Evolutionary conservation across 2,329 filamentous ascomycete species (phyloP), one percentile per base, ranked within the genome.

Genomic region (Sporothrix protearum): DNA sequence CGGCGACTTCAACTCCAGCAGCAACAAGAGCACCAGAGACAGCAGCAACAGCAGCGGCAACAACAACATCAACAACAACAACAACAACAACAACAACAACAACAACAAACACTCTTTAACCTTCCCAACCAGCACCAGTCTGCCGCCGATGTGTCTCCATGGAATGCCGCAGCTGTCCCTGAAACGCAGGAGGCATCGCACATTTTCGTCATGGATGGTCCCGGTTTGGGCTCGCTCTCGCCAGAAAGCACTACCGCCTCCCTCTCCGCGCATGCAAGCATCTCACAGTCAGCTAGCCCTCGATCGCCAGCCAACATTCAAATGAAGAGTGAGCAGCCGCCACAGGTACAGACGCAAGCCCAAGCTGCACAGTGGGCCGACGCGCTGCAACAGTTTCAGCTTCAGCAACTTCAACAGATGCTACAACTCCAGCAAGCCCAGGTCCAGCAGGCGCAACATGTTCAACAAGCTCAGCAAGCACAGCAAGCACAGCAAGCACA

Each of bases 91-190:
- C 64, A 78, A 47, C 77, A 79, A 67, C 71, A 79, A 1, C 73
- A 79, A 10, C 63, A 70, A 5, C 36, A 78, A 7, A 45, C 12
- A 7, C 30, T 81, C 51, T 76, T 84, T 33, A 78, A 78, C 61
- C 81, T 83, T n/a, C 79, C 80, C 7, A 77, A 80, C 49, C 77
- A 79, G 0, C 78, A 81, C 67, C 81, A 81, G 64, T 78, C 79
- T 33, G 76, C 77, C 33, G 75, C 76, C 71, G 77, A 83, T 69
- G 79, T 80, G 22, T 78, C 79, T 5, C 80, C 83, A 47, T 86
- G 85, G 85, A 80, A 80, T 61, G 80, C 81, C 1, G 77, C 80
- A 2, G 80, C 78, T 39, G 74, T 82, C 1, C 77, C 80, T 51
- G 77, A 77, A 14, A 77, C 78, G 14, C 78, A 77, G 22, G 77